Percentiles rank a stretch among this genome's conserved stretches.
phyloP scores from a whole-genome alignment of 345 rosid genomes.

The Ricinus communis region DNA sequence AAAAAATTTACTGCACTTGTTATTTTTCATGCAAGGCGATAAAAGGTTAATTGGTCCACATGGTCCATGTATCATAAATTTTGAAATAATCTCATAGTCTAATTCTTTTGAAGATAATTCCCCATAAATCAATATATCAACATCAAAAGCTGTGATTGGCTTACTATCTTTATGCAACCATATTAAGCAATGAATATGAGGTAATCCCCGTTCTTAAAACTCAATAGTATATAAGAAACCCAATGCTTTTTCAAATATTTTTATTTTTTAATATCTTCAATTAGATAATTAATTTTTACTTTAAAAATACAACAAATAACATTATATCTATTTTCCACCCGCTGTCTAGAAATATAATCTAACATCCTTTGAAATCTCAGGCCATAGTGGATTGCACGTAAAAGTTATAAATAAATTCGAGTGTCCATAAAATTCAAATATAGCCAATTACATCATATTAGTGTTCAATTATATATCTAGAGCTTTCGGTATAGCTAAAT shows the following conservation, averaged over 20 bases:
- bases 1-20: not conserved
- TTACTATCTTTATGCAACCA: not conserved
- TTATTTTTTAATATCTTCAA: not conserved
- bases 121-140: not conserved
- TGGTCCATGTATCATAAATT: constrained; percentile 6
- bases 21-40: not conserved
- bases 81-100: not conserved
- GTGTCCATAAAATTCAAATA: no score
- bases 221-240: not conserved
- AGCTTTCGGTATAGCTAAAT: not conserved
- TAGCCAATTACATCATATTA: not conserved
- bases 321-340: not conserved
- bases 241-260: not conserved
- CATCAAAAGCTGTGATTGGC: accelerated
- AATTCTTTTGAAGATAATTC: not conserved
- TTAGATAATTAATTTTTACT: not conserved
- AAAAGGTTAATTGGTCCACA: not conserved
- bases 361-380: not conserved
- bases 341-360: accelerated
- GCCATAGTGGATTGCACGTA: not conserved
- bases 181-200: not conserved
- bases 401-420: not conserved
- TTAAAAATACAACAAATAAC: not conserved
- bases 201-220: not conserved
- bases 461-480: not conserved